Conservation (phyloP, 192 early-diverging fungal genomes). For the Coemansia sp. region DNA sequence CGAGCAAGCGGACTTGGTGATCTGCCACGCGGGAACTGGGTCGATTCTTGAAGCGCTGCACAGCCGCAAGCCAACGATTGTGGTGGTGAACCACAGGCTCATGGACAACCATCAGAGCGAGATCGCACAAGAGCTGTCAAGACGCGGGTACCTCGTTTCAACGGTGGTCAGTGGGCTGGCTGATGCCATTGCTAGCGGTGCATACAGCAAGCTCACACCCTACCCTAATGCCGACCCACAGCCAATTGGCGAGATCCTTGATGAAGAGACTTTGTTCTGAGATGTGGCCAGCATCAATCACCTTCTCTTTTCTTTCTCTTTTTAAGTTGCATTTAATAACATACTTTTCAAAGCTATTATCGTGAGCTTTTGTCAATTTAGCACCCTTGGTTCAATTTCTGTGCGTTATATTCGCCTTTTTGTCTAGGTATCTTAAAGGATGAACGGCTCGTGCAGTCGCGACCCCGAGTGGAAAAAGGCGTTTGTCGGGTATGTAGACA, state of each 20-base stretch:
- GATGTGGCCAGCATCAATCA: neutral
- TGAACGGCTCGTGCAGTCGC: slow-evolving; percentile 25
- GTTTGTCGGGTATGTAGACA: slow-evolving; percentile 29
- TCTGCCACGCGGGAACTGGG: slow-evolving; percentile 87
- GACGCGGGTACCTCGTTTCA: slow-evolving; percentile 57
- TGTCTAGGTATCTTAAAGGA: neutral
- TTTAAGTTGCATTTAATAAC: neutral
- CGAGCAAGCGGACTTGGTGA: slow-evolving; percentile 68
- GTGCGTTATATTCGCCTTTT: neutral
- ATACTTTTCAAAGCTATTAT: too few relatives aligned
- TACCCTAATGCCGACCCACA: slow-evolving; percentile 48
- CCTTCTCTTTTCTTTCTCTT: neutral
- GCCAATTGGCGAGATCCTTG: slow-evolving; percentile 50
- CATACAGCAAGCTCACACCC: slow-evolving; percentile 20
- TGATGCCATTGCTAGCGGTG: slow-evolving; percentile 8
- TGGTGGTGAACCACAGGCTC: slow-evolving; percentile 74
- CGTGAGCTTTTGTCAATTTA: neutral
- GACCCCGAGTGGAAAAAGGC: slow-evolving; percentile 51
- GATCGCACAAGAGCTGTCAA: slow-evolving; percentile 70
- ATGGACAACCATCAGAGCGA: slow-evolving; percentile 91
- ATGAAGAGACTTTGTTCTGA: slow-evolving; percentile 32
- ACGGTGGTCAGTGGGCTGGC: slow-evolving; percentile 25
- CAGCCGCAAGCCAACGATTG: slow-evolving; percentile 64
- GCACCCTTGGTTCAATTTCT: neutral
- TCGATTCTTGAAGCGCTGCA: slow-evolving; percentile 81